These are phyloP conservation scores for Leccinum subtestaceum DNA, from an alignment of 768 basidiomycete species.

Conservation along the genomic window DNA sequence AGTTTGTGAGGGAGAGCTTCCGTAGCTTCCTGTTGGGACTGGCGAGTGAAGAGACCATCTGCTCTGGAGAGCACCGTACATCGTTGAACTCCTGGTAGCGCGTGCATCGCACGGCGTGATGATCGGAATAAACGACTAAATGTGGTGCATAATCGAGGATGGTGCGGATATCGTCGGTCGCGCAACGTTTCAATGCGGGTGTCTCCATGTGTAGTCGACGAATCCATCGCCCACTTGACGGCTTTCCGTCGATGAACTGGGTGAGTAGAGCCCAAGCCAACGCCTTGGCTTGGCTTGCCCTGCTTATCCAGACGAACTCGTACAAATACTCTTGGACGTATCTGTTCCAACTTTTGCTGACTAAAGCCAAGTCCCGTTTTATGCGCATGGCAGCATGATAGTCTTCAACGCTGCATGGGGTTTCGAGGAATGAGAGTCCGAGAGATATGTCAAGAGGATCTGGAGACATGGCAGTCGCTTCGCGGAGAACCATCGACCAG, in stretches of 20 bases:
- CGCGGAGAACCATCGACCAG: constrained; percentile 64
- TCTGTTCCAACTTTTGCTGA: constrained; percentile 54
- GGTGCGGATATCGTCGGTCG: constrained; percentile 61
- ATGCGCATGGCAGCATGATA: constrained; percentile 48
- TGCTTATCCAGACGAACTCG: constrained; percentile 69
- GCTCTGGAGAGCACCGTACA: constrained; percentile 49
- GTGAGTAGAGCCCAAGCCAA: constrained; percentile 44
- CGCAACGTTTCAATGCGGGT: constrained; percentile 56
- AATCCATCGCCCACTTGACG: constrained; percentile 48
- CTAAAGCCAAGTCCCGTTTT: constrained; percentile 51
- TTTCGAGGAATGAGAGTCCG: constrained; percentile 58
- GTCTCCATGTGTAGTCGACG: constrained; percentile 72
- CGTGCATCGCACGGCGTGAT: constrained; percentile 59
- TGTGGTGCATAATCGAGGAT: constrained; percentile 65
- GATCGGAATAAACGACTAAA: constrained; percentile 60
- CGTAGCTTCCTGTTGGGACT: constrained; percentile 52
- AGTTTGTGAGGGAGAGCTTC: constrained; percentile 69
- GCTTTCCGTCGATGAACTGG: constrained; percentile 39
- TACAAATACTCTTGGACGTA: constrained; percentile 56
- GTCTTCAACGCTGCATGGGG: constrained; percentile 39
- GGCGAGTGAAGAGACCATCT: constrained; percentile 57
- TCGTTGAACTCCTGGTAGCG: constrained; percentile 44
- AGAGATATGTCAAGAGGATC: constrained; percentile 48
- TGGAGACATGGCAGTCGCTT: constrained; percentile 45
- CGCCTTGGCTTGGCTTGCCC: constrained; percentile 47